Percentiles rank a stretch among this genome's conserved stretches.
These are phyloP conservation scores for Coemansia sp. DNA, from an alignment of 371 early-diverging fungal species.

Conservation along the genomic window DNA sequence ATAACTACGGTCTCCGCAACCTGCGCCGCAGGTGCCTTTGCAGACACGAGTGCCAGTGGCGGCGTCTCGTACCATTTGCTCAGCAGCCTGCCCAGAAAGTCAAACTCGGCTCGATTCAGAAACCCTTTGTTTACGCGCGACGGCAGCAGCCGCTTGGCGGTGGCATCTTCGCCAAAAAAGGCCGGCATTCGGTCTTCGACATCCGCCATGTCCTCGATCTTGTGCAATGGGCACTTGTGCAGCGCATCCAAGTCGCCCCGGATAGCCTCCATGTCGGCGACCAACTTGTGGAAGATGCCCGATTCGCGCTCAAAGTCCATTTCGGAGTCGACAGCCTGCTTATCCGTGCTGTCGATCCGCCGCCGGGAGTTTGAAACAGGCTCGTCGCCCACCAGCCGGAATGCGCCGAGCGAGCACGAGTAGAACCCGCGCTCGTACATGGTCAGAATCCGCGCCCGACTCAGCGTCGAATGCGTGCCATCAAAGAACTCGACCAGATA, in stretches of 20 bases:
- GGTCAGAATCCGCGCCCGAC: conserved; percentile 26
- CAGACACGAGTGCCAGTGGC: conserved; percentile 12
- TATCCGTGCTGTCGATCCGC: background rate
- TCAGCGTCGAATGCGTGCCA: conserved; percentile 9
- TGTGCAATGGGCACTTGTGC: conserved; percentile 23
- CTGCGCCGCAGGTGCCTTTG: background rate
- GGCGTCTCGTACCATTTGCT: conserved; percentile 35
- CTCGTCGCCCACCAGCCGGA: conserved; percentile 36
- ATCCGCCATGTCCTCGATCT: conserved; percentile 8
- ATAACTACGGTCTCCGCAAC: background rate
- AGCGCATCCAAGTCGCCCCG: conserved; percentile 23
- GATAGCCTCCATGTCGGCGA: conserved; percentile 16
- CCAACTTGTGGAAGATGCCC: conserved; percentile 11
- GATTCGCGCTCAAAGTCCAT: conserved; percentile 28
- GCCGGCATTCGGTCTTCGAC: conserved; percentile 25
- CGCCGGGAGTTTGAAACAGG: conserved; percentile 8
- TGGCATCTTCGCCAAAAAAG: conserved; percentile 31
- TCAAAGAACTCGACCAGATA: conserved; percentile 41
- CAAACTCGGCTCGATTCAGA: conserved; percentile 44
- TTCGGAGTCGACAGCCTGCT: conserved; percentile 12
- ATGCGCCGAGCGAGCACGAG: conserved; percentile 33
- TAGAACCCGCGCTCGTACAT: conserved; percentile 38
- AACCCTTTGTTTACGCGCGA: conserved; percentile 25
- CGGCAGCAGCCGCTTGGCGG: conserved; percentile 21
- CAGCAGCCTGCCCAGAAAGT: conserved; percentile 40